phyloP scores from a whole-genome alignment of 352 stramenopile genomes.

The Globisporangium nodosum region DNA sequence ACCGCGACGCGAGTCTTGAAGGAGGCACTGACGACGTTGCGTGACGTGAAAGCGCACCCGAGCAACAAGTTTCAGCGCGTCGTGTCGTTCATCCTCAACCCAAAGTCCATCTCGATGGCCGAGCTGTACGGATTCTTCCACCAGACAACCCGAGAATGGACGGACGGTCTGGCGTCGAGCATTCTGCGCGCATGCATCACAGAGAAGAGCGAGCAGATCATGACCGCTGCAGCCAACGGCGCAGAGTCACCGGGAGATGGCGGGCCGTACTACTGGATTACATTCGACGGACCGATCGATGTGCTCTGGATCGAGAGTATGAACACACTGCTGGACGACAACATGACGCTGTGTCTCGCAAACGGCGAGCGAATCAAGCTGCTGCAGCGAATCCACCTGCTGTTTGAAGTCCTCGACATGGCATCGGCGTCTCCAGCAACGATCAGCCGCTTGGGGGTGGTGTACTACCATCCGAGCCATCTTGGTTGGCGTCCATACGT shows the following conservation, averaged over 20 bases:
- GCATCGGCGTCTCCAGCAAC: slow-evolving; percentile 88
- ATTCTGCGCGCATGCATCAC: slow-evolving; percentile 70
- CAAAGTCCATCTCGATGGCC: slow-evolving; percentile 72
- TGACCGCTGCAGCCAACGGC: slow-evolving; percentile 14
- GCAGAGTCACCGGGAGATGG: slow-evolving; percentile 13
- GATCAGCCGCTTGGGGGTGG: slow-evolving; percentile 87
- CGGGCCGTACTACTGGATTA: slow-evolving; percentile 75
- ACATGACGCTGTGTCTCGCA: slow-evolving; percentile 87
- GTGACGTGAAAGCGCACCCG: slow-evolving; percentile 35
- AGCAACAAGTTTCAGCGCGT: slow-evolving; percentile 56
- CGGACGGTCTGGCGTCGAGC: slow-evolving; percentile 68
- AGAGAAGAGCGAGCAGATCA: slow-evolving; percentile 53
- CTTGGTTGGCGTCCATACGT: slow-evolving; percentile 66
- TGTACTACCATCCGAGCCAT: slow-evolving; percentile 79
- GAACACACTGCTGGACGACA: slow-evolving; percentile 90
- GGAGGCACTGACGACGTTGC: slow-evolving; percentile 39
- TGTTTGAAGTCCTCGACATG: slow-evolving; percentile 92
- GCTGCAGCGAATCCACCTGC: slow-evolving; percentile 80
- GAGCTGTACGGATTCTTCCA: slow-evolving; percentile 87
- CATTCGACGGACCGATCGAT: slow-evolving; percentile 80
- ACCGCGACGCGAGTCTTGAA: slow-evolving; percentile 39
- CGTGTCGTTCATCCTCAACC: slow-evolving; percentile 61
- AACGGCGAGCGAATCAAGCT: slow-evolving; percentile 88
- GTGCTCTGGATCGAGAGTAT: slow-evolving; percentile 84
- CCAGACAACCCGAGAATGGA: slow-evolving; percentile 79